Evolutionary conservation across 768 basidiomycete genomes (phyloP), one percentile per base, ranked within the genome.

Genomic region (Solioccasus polychromus): DNA sequence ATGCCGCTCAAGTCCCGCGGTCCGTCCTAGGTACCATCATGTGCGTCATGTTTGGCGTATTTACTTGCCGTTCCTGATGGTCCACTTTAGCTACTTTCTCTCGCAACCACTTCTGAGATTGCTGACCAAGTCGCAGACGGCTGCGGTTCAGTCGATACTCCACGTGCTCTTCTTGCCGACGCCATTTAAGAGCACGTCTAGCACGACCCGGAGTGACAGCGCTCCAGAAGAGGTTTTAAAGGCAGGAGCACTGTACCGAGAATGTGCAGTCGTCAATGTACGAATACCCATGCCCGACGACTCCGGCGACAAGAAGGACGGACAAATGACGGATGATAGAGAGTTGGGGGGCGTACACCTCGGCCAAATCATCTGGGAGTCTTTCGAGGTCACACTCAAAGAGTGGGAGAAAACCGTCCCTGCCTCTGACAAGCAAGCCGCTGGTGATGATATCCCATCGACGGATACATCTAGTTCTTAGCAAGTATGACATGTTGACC

Each of bases 101-200:
- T 54, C 83, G 7, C 81, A 82, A 47, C 90, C 89, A 0, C 34
- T 91, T 5, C 67, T 91, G 15, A 71, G 82, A 20, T 54, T 93
- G 34, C 61, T 88, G 53, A 78, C 83, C 5, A 93, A 93, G 55
- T 79, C 83, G 0, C 76, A 88, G 1, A 59, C 51, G 3, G 68
- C 79, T 8, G 69, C 84, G 0, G 69, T 87, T n/a, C 88, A 95
- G 60, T 76, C 82, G 3, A 70, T 92, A n/a, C 65, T 93, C 3
- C 92, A 92, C 50, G 83, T 77, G 0, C 76, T 95, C 12, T 92
- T 88, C 62, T 75, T 91, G 14, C 88, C 88, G 1, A 88, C 85
- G 3, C 86, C 87, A 3, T 82, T 87, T 69, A 88, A 87, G 63
- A 68, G 74, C 31, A 59, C 73, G 4, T 66, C 51, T 36, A n/a